Evolutionary conservation across 163 green algal genomes (phyloP).

Genomic region (Scenedesmus sp.): DNA sequence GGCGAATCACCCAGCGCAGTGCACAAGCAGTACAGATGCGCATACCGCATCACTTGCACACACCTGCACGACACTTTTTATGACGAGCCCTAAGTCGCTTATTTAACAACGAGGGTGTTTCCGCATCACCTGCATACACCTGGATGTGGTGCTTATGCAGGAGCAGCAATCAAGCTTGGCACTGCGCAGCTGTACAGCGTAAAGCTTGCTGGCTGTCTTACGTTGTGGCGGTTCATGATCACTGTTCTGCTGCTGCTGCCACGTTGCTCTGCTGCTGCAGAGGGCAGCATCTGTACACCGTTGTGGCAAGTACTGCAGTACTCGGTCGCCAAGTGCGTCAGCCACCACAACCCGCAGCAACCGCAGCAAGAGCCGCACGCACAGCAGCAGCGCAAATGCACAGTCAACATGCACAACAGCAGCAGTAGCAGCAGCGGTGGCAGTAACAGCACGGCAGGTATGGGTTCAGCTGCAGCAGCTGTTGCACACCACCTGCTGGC

Average conservation of each 20-base stretch:
- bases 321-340: background rate
- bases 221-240: background rate
- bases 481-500: background rate
- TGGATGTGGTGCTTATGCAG: too few species aligned
- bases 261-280: background rate
- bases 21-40: too few species aligned
- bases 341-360: background rate
- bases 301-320: slow-evolving; percentile 4
- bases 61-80: too few species aligned
- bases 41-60: too few species aligned
- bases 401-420: background rate
- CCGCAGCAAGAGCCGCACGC: background rate
- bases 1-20: too few species aligned
- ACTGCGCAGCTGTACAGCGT: too few species aligned
- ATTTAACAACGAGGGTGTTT: too few species aligned
- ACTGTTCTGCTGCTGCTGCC: background rate
- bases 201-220: background rate
- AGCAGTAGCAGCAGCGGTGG: background rate
- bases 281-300: background rate
- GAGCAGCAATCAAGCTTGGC: too few species aligned
- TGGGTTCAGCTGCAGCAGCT: background rate
- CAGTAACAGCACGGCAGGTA: background rate
- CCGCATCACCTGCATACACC: too few species aligned
- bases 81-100: too few species aligned
- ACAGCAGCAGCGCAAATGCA: background rate